A percentile compares a stretch with the other conserved stretches of the same genome.
phyloP scores from a whole-genome alignment of 768 basidiomycete genomes.

The Russula virescens region DNA sequence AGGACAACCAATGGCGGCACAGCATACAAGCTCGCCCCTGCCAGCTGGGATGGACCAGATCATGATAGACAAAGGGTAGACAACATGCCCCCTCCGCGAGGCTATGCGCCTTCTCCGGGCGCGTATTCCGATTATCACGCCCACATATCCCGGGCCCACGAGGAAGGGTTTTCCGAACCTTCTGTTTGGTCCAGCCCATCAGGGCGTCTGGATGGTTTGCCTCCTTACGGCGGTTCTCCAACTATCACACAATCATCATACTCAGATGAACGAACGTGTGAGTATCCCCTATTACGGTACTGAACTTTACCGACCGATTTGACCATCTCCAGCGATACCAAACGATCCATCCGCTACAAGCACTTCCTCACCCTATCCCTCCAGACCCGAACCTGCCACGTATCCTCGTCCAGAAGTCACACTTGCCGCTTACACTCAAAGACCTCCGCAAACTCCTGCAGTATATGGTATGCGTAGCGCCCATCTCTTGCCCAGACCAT shows the following conservation, averaged over 20 bases:
- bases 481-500: neutral
- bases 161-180: constrained; percentile 27
- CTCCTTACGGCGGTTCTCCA: constrained; percentile 36
- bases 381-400: constrained; percentile 18
- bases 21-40: constrained; percentile 54
- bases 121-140: constrained; percentile 27
- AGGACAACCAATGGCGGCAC: constrained; percentile 9
- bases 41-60: constrained; percentile 48
- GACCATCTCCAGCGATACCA: constrained; percentile 19
- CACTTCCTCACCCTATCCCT: constrained; percentile 16
- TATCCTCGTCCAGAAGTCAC: constrained; percentile 10
- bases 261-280: constrained; percentile 55
- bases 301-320: constrained; percentile 14
- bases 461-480: constrained; percentile 7
- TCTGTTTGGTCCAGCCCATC: constrained; percentile 31
- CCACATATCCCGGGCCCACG: constrained; percentile 20
- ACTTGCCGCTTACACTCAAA: neutral
- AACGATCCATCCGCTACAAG: constrained; percentile 9
- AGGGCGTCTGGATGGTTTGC: constrained; percentile 32
- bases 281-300: constrained; percentile 25
- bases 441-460: neutral
- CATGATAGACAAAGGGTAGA: constrained; percentile 29
- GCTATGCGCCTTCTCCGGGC: constrained; percentile 21
- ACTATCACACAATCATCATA: constrained; percentile 42
- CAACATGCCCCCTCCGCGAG: constrained; percentile 16